Conservation (phyloP, 257 asterid genomes). For the Fraxinus quadrangulata region DNA sequence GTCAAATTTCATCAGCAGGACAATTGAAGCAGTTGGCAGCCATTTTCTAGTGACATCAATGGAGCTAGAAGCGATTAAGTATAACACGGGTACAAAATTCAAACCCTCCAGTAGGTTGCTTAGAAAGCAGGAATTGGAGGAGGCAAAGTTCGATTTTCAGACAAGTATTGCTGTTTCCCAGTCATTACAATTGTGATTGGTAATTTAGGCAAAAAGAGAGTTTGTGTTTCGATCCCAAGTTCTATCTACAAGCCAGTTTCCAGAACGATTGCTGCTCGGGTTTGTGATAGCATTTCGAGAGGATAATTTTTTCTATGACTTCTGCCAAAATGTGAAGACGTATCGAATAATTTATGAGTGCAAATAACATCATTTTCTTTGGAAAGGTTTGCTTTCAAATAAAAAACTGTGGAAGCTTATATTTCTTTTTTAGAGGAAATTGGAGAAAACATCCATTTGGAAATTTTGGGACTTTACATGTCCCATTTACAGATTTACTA, state of each 20-base stretch:
- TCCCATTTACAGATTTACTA: no score
- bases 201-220: neutral
- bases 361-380: neutral
- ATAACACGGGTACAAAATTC: conserved; percentile 35
- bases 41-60: conserved; percentile 43
- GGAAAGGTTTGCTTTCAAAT: no score
- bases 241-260: neutral
- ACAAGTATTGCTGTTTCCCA: conserved; percentile 21
- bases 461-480: no score
- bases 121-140: conserved; percentile 48
- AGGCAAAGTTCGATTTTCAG: conserved; percentile 31
- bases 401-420: no score
- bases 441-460: no score
- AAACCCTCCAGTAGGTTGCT: conserved; percentile 61
- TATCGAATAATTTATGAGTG: neutral
- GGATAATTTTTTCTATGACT: neutral
- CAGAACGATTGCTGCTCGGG: neutral
- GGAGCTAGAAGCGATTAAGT: conserved; percentile 35
- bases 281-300: neutral
- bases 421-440: no score
- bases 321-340: neutral
- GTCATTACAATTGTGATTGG: conserved; percentile 14
- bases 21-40: conserved; percentile 51
- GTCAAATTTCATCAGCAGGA: conserved; percentile 51
- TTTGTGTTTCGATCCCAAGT: neutral